Conservation (phyloP, 176 grass and related monocot genomes). For the Ampelocalamus luodianensis region DNA sequence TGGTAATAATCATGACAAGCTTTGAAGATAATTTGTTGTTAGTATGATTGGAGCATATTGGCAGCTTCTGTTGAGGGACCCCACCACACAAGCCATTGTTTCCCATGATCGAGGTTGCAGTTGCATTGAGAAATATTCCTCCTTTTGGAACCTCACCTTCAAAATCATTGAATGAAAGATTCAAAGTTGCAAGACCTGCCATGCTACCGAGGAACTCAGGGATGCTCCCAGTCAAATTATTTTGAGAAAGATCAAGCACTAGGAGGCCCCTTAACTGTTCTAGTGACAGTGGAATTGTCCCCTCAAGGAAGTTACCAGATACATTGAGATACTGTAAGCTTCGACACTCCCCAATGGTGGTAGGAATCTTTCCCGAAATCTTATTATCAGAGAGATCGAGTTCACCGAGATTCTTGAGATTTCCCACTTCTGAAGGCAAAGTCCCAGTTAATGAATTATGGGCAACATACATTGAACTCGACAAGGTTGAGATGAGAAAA, state of each 20-base stretch:
- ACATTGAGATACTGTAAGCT: conserved; percentile 44
- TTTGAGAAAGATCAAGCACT: conserved; percentile 48
- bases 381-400: conserved; percentile 54
- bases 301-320: conserved; percentile 48
- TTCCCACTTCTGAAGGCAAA: conserved; percentile 43
- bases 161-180: conserved; percentile 63
- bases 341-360: conserved; percentile 38
- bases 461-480: conserved; percentile 31
- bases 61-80: conserved; percentile 26
- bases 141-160: conserved; percentile 42
- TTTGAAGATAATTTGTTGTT: background rate
- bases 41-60: background rate
- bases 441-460: conserved; percentile 55
- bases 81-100: conserved; percentile 56
- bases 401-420: conserved; percentile 24
- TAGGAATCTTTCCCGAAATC: conserved; percentile 53
- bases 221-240: conserved; percentile 47
- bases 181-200: conserved; percentile 8
- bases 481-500: conserved; percentile 41
- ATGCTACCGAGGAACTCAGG: conserved; percentile 41
- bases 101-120: conserved; percentile 21
- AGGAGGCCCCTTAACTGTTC: background rate
- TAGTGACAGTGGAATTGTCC: conserved; percentile 36
- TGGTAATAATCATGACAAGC: background rate
- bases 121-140: conserved; percentile 50